Base-by-base conservation (phyloP, 176 grass and related monocot species). In the Secale cereale region DNA sequence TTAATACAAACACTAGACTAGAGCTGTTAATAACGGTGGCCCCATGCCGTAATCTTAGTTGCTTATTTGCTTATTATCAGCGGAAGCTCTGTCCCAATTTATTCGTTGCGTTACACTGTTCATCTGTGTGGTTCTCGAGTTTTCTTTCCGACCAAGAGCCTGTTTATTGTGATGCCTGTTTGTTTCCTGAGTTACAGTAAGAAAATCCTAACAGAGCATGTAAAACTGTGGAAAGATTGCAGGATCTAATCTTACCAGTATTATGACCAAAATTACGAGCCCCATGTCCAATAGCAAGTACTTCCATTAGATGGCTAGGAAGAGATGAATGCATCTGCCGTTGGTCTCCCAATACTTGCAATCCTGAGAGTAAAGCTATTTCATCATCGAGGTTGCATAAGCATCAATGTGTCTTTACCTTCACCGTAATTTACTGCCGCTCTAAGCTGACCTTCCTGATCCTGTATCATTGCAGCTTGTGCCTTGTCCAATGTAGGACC, bases 381-480 rank as follows among this genome's bases (percentile, higher is more conserved):
- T 72, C 41, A 78, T 29, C 32, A 43, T 17, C 66, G 19, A 41
- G 52, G 5, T 52, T 37, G 35, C 10, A 15, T 80, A 91, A 82
- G n/a, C 12, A 81, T 50, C 36, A 81, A 72, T 30, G 68, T 59
- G 11, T 77, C 41, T 66, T 46, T 76, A 98, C 95, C 93, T 95
- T 98, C 95, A 19, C 95, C 95, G 71, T 82, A 85, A 89, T 98
- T 95, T 76, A 93, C 86, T 32, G 87, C 92, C 31, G 89, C 93
- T 87, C 95, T 81, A 77, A 98, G 93, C 68, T 86, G 32, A 83
- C 65, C 77, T 77, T 98, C 95, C 80, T 98, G 93, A 77, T 95
- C 95, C 75, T 98, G 94, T 81, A 97, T 97, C 81, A 92, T 97
- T 86, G 95, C 93, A 91, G 87, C 91, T 79, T 98, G 93, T 67